Base-by-base conservation (phyloP, 768 basidiomycete genomes). In the Tulasnella calospora region DNA sequence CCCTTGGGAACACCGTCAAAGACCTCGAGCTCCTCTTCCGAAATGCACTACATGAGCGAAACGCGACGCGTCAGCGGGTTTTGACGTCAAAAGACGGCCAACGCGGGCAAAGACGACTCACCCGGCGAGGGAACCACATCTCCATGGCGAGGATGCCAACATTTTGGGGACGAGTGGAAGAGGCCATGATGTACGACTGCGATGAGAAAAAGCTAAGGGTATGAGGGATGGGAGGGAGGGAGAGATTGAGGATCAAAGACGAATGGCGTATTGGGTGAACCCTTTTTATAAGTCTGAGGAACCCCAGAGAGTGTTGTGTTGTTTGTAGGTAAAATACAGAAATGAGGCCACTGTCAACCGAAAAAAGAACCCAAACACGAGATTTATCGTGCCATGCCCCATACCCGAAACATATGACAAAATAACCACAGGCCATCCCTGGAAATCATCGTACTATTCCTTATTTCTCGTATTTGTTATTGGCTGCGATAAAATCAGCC, bases 91-190 rank as follows among this genome's bases (percentile, higher is more conserved):
- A 71, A 72, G 71, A 12, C 13, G 44, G 44, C 17, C 44, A 44
- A 15, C 15, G 73, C 57, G 57, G 71, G 69, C 21, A 71, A 71
- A 36, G 57, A 40, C 55, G 71, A 87, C 92, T 81, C 83, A 95
- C 94, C 81, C 94, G 89, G 85, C 90, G 92, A 76, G 95, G 96
- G 87, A 97, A 96, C 88, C 98, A 99, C 85, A 94, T 89, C 83
- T 99, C 96, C 85, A 96, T 90, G 73, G 89, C 95, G 81, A 96
- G 92, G 85, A 99, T 91, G 83, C 96, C 96, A 81, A 98, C 96
- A 85, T 98, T 93, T 87, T 92, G 90, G 79, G 96, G 95, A 82
- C 95, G 93, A 38, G 81, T 33, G 74, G 77, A 41, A 35, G 71
- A 38, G 44, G 78, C 71, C 78, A 80, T 80, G 67, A 57, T 80